phyloP scores from a whole-genome alignment of 2,329 filamentous ascomycete genomes.

The Sarocladium brachiariae region DNA sequence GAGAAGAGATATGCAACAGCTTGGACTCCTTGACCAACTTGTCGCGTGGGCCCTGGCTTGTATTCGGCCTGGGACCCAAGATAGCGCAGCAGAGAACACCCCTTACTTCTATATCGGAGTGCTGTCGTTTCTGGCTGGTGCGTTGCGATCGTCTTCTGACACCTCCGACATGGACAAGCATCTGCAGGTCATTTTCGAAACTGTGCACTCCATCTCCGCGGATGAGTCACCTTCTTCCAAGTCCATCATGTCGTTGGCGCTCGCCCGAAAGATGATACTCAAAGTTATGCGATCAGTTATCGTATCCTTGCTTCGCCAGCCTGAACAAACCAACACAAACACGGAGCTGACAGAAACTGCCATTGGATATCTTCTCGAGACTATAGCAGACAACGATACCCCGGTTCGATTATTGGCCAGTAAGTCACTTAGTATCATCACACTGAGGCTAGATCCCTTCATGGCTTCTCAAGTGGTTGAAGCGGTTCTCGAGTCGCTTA shows the following conservation, averaged over 20 bases:
- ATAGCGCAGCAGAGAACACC: slow-evolving; percentile 33
- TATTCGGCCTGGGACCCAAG: slow-evolving; percentile 37
- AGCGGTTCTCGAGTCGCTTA: slow-evolving; percentile 68
- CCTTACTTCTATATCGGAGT: slow-evolving; percentile 74
- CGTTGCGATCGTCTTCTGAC: slow-evolving; percentile 62
- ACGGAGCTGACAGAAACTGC: slow-evolving; percentile 65
- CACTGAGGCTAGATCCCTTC: slow-evolving; percentile 67
- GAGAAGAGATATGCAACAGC: slow-evolving; percentile 77
- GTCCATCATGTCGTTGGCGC: slow-evolving; percentile 61
- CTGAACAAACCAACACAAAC: slow-evolving; percentile 31
- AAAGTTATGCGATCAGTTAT: slow-evolving; percentile 76
- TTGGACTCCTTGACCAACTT: slow-evolving; percentile 62
- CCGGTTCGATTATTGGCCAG: slow-evolving; percentile 85
- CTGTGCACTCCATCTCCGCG: slow-evolving; percentile 53
- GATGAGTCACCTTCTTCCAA: slow-evolving; percentile 40
- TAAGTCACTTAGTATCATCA: slow-evolving; percentile 84
- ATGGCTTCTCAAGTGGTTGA: slow-evolving; percentile 86
- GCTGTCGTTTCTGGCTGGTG: slow-evolving; percentile 70
- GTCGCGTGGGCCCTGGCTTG: slow-evolving; percentile 63
- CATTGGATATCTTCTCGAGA: slow-evolving; percentile 74
- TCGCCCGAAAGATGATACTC: slow-evolving; percentile 74
- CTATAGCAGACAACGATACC: slow-evolving; percentile 79
- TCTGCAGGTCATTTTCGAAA: slow-evolving; percentile 58
- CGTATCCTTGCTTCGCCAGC: slow-evolving; percentile 55
- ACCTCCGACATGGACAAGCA: slow-evolving; percentile 67